Evolutionary conservation across 1,284 basidiomycete species (phyloP).

Genomic region (Austroboletus rostrupii): DNA sequence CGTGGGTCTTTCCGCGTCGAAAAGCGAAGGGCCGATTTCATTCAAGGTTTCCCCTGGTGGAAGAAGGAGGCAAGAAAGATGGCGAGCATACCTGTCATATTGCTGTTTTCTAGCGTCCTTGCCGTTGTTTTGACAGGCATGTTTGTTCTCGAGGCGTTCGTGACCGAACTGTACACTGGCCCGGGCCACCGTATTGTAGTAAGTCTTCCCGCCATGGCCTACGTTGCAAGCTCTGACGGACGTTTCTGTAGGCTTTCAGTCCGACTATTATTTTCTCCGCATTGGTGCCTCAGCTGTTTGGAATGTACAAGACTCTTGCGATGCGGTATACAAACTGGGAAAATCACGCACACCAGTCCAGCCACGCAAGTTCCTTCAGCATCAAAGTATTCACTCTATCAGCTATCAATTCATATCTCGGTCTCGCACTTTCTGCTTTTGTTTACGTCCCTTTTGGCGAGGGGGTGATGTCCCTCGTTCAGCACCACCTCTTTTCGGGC

Average conservation of each 20-base stretch:
- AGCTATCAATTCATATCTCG: conserved; percentile 86
- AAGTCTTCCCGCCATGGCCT: conserved; percentile 29
- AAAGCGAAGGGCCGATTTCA: conserved; percentile 66
- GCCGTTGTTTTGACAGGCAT: conserved; percentile 71
- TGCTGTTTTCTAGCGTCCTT: conserved; percentile 71
- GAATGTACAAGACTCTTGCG: conserved; percentile 71
- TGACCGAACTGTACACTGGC: conserved; percentile 82
- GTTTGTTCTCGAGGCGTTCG: conserved; percentile 86
- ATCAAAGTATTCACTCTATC: conserved; percentile 90
- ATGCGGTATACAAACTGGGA: conserved; percentile 82
- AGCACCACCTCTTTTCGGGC: conserved; percentile 40
- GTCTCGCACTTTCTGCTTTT: conserved; percentile 81
- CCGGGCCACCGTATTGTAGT: conserved; percentile 78
- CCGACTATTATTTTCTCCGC: conserved; percentile 85
- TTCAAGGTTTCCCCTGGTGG: conserved; percentile 65
- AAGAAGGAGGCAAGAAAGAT: conserved; percentile 72
- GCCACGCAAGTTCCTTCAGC: conserved; percentile 78
- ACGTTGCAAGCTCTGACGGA: neutral
- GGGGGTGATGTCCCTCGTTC: conserved; percentile 65
- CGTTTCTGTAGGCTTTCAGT: conserved; percentile 53
- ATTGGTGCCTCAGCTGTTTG: conserved; percentile 82
- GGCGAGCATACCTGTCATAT: conserved; percentile 75
- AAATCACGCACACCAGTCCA: conserved; percentile 80
- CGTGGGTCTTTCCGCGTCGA: conserved; percentile 76
- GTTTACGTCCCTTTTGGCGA: conserved; percentile 91